A percentile compares a stretch with the other conserved stretches of the same genome.
These are phyloP conservation scores for Annulohypoxylon moriforme DNA, from an alignment of 495 filamentous ascomycete species.

Conservation along the genomic window DNA sequence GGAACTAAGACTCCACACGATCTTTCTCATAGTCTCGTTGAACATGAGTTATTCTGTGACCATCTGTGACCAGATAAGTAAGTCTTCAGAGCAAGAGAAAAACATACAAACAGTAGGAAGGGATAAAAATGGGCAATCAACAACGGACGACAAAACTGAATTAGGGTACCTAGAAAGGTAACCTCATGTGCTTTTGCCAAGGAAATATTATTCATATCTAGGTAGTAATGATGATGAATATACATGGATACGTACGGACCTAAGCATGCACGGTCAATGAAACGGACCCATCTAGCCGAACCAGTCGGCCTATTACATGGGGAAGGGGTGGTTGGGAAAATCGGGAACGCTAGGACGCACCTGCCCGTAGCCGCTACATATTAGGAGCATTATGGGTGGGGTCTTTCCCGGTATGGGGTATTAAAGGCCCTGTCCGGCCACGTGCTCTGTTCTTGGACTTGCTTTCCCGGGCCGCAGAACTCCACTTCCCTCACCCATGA, in stretches of 20 bases:
- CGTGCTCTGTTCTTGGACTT: slow-evolving; percentile 25
- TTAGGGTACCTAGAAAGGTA: background rate
- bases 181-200: slow-evolving; percentile 8
- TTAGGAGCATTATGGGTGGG: slow-evolving; percentile 18
- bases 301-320: slow-evolving; percentile 27
- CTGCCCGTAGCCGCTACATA: slow-evolving; percentile 32
- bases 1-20: too few species aligned
- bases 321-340: slow-evolving; percentile 19
- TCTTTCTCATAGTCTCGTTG: background rate
- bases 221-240: background rate
- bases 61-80: background rate
- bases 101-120: background rate
- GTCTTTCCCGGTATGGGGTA: slow-evolving; percentile 22
- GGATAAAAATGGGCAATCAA: background rate
- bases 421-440: slow-evolving; percentile 32
- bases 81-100: background rate
- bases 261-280: background rate
- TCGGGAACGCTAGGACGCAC: slow-evolving; percentile 37
- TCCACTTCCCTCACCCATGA: slow-evolving; percentile 27
- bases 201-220: slow-evolving; percentile 16
- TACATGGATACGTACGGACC: background rate
- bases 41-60: too few species aligned
- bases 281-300: slow-evolving; percentile 27
- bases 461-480: slow-evolving; percentile 27
- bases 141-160: background rate